Conservation (phyloP, 2,329 filamentous ascomycete genomes). For the Hymenoscyphus repandus region DNA sequence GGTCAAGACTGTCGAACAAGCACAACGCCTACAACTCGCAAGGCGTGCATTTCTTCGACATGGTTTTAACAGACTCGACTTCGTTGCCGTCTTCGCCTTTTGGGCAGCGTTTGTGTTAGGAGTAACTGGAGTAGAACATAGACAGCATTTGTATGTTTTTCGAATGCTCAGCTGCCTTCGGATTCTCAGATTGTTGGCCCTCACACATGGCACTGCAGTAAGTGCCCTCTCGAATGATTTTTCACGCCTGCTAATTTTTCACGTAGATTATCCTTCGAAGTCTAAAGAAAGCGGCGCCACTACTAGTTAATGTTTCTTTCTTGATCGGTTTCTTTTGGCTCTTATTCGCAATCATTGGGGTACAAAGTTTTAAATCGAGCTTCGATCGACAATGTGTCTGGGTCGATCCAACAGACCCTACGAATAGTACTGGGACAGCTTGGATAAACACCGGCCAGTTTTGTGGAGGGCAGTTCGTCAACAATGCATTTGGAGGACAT, state of each 20-base stretch:
- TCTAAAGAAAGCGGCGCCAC: conserved; percentile 88
- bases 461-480: conserved; percentile 71
- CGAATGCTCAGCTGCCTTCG: conserved; percentile 94
- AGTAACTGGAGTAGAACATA: conserved; percentile 62
- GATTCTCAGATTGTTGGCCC: conserved; percentile 81
- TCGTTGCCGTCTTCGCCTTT: conserved; percentile 88
- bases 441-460: conserved; percentile 67
- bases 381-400: conserved; percentile 73
- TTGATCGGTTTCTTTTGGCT: conserved; percentile 97
- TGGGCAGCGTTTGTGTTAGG: conserved; percentile 84
- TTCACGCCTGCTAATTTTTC: conserved; percentile 6
- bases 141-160: conserved; percentile 78
- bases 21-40: conserved; percentile 79
- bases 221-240: conserved; percentile 32
- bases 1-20: conserved; percentile 62
- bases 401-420: conserved; percentile 58
- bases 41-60: conserved; percentile 89
- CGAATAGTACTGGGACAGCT: conserved; percentile 41
- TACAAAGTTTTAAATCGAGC: conserved; percentile 92
- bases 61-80: conserved; percentile 93
- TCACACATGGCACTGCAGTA: conserved; percentile 90
- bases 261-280: conserved; percentile 81
- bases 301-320: conserved; percentile 89
- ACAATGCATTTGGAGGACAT: conserved; percentile 45
- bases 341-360: conserved; percentile 90